These are phyloP conservation scores for Cyberlindnera xishuangbannaensis DNA, from an alignment of 805 yeast genomes.

Conservation along the genomic window DNA sequence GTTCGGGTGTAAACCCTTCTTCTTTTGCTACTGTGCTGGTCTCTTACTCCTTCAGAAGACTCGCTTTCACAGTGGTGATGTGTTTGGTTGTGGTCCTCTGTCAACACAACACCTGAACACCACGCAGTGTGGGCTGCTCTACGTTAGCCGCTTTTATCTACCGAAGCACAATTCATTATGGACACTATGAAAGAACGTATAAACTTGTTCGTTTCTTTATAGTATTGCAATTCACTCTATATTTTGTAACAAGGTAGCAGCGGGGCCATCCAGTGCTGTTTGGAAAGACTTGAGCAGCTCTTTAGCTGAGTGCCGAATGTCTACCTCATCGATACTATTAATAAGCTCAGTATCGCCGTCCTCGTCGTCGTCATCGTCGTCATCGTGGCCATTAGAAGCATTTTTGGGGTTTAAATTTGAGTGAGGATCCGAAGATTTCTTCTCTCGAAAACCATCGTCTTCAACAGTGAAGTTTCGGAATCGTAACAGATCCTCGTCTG, in stretches of 20 bases:
- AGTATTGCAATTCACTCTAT: constrained; percentile 5
- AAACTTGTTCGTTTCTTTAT: too few species aligned
- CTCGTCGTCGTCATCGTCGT: constrained; percentile 7
- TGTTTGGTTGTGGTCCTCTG: not conserved
- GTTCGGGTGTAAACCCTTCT: too few species aligned
- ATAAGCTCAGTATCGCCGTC: constrained; percentile 1
- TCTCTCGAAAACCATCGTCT: not conserved
- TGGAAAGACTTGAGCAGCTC: constrained; percentile 27
- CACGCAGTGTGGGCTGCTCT: too few species aligned
- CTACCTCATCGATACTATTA: not conserved
- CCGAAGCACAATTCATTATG: too few species aligned
- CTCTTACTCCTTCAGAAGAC: not conserved
- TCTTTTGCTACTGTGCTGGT: too few species aligned
- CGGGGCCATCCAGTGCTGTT: constrained; percentile 31
- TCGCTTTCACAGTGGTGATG: not conserved
- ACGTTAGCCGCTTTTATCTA: too few species aligned
- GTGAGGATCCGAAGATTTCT: too few species aligned
- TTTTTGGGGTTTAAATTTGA: too few species aligned
- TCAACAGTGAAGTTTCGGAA: constrained; percentile 20
- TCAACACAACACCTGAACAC: not conserved
- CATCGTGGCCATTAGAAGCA: too few species aligned
- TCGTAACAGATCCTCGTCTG: constrained; percentile 39
- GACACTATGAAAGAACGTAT: too few species aligned
- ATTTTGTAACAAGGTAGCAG: constrained; percentile 29
- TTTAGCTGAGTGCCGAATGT: constrained; percentile 13